Evolutionary conservation across 139 green algal species (phyloP).

Genomic region (Tetraselmis chui): DNA sequence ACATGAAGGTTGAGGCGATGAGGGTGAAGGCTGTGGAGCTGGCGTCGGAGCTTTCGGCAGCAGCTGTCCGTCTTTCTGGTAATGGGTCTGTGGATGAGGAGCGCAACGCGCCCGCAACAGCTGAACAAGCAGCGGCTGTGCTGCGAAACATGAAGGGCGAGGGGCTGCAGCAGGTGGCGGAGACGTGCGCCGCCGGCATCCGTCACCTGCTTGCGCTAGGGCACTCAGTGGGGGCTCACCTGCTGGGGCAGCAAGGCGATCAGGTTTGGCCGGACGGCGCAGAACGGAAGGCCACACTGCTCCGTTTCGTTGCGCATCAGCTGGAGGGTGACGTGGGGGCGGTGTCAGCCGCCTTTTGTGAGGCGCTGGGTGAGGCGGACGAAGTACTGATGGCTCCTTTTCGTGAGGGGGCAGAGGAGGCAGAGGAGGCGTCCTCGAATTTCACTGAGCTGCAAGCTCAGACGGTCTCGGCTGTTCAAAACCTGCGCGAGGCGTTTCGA

Average conservation of each 20-base stretch:
- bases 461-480: neutral
- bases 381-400: neutral
- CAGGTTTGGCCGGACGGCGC: neutral
- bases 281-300: neutral
- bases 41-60: neutral
- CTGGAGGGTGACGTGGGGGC: neutral
- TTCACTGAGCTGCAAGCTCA: neutral
- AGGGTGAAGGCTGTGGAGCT: neutral
- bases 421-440: neutral
- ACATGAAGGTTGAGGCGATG: neutral
- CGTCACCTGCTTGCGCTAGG: neutral
- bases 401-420: neutral
- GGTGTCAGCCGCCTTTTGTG: neutral
- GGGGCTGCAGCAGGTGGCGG: neutral
- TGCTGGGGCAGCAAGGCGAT: neutral
- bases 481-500: neutral
- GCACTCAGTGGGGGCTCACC: neutral
- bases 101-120: neutral
- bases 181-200: neutral
- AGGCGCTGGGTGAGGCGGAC: neutral
- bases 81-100: neutral
- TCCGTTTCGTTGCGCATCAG: neutral
- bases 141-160: neutral
- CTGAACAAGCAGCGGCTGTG: neutral
- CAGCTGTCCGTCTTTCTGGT: neutral